These are phyloP conservation scores for Gracilariopsis chorda DNA, from an alignment of 23 red algal species.

Conservation along the genomic window DNA sequence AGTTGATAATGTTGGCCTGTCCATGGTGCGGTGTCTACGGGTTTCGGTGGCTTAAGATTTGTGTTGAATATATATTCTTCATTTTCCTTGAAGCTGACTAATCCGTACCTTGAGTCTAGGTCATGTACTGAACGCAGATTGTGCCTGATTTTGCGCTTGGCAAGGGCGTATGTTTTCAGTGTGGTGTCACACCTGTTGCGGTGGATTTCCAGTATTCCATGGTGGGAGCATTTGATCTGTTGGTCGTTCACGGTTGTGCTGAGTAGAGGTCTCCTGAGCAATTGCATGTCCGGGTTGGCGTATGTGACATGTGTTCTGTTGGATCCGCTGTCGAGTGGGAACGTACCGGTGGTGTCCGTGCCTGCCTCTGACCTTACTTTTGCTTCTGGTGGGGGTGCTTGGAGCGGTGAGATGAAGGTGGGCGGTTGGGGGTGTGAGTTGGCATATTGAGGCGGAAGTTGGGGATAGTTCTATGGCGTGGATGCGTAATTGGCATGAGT, in stretches of 20 bases:
- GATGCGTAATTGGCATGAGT: neutral
- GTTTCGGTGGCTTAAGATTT: neutral
- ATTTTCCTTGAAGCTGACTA: neutral
- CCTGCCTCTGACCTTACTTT: no score
- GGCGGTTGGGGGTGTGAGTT: no score
- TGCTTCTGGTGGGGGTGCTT: no score
- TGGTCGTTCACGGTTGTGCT: neutral
- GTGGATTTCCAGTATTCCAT: neutral
- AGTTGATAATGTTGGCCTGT: neutral
- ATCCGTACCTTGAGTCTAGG: neutral
- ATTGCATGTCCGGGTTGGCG: neutral
- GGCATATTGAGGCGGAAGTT: no score
- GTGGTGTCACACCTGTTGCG: no score
- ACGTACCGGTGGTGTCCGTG: no score
- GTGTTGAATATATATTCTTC: neutral
- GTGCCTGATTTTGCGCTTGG: neutral
- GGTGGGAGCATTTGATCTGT: neutral
- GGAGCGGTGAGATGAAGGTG: no score
- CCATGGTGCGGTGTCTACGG: neutral
- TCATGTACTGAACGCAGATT: neutral
- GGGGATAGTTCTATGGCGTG: neutral
- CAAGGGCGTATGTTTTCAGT: neutral
- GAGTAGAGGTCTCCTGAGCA: neutral
- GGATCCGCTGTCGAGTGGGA: no score
- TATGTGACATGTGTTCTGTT: no score